phyloP scores from a whole-genome alignment of 2,329 filamentous ascomycete genomes.

The Coniella vitis region DNA sequence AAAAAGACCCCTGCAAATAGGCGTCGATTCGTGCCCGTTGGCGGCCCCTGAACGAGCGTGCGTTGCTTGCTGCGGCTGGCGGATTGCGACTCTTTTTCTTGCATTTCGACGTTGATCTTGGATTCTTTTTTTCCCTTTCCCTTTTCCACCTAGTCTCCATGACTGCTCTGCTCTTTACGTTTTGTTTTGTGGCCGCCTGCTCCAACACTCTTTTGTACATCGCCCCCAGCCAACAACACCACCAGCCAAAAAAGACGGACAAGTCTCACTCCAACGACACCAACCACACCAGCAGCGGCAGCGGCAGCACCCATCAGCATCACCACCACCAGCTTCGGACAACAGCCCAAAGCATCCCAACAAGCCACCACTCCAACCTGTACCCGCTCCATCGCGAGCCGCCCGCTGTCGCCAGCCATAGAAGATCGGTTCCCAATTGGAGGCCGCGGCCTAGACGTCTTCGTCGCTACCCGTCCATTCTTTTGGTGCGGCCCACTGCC shows the following conservation, averaged over 20 bases:
- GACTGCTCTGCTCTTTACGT: constrained; percentile 29
- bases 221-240: constrained; percentile 32
- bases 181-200: constrained; percentile 41
- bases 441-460: constrained; percentile 29
- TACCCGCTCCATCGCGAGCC: constrained; percentile 31
- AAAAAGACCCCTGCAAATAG: too few species aligned
- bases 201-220: constrained; percentile 36
- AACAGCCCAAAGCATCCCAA: background rate
- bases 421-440: constrained; percentile 30
- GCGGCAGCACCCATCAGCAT: too few species aligned
- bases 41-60: too few species aligned
- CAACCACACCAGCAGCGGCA: too few species aligned
- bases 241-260: too few species aligned
- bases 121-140: constrained; percentile 3
- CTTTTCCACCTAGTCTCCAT: constrained; percentile 30
- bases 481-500: constrained; percentile 26
- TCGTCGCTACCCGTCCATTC: constrained; percentile 30
- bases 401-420: constrained; percentile 31
- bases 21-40: too few species aligned
- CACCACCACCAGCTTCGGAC: too few species aligned
- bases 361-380: too few species aligned
- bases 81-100: background rate
- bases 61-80: background rate
- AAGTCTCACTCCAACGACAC: too few species aligned
- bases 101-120: constrained; percentile 6